A percentile compares a stretch with the other conserved stretches of the same genome.
Evolutionary conservation across 345 rosid genomes (phyloP).

Genomic region (Acer negundo): DNA sequence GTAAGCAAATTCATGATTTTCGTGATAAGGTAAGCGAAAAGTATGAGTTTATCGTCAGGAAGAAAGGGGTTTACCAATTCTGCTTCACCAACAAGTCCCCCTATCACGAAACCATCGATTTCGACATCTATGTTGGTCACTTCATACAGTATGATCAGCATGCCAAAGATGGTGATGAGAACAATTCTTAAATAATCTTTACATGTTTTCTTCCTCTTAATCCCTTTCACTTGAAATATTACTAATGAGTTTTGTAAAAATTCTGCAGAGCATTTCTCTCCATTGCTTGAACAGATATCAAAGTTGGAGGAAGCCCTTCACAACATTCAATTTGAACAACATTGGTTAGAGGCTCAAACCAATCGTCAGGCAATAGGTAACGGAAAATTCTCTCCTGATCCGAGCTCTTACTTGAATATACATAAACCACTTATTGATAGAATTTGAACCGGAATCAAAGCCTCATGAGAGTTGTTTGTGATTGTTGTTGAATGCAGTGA

Average conservation of each 20-base stretch:
- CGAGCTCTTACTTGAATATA: neutral
- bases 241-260: neutral
- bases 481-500: conserved; percentile 41
- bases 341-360: conserved; percentile 82
- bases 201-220: neutral
- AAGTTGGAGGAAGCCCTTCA: conserved; percentile 68
- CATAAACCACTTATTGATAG: neutral
- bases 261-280: conserved; percentile 62
- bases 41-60: conserved; percentile 54
- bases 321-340: conserved; percentile 78
- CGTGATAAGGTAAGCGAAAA: conserved; percentile 61
- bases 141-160: conserved; percentile 63
- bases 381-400: neutral
- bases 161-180: conserved; percentile 59
- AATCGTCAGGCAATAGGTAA: conserved; percentile 69
- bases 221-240: too few species aligned
- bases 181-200: neutral
- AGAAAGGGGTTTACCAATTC: conserved; percentile 63
- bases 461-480: too few species aligned
- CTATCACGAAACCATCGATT: conserved; percentile 71
- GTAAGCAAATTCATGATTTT: conserved; percentile 60
- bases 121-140: conserved; percentile 65
- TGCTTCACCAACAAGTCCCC: conserved; percentile 80
- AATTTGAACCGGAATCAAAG: neutral
- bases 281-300: conserved; percentile 61